Base-by-base conservation (phyloP, 257 asterid species). In the Primulina huaijiensis region DNA sequence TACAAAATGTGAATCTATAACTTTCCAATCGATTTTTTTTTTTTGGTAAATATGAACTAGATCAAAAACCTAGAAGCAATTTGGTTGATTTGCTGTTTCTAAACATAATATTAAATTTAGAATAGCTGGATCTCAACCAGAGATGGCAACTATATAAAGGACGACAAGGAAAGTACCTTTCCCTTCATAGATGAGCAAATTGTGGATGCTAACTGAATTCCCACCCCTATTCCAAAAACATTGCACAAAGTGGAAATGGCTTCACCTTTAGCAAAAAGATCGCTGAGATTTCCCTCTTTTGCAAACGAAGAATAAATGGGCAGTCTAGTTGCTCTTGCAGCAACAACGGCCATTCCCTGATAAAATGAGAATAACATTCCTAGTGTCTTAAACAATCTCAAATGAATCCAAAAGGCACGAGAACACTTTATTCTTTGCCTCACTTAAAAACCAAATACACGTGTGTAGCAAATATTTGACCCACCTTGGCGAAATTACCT, bases 321-420 rank as follows among this genome's bases (percentile, higher is more conserved):
- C 80, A 94, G 80, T 74, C 99, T 88, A 27, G 99, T 94, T 29
- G 97, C 97, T 85, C 99, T 86, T 80, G 99, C 99, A 58, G 99
- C 99, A 79, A 94, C 97, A 75, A 94, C 88, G 55, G 99, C 99
- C 97, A 94, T 86, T 79, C 99, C 97, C 96, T 94, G 84, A 57
- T 64, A 71, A 64, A 72, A 68, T 70, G 68, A 70, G 73, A 79
- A 74, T 68, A 57, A 74, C 52, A n/a, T 35, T 73, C 75, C 70
- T 29, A 50, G 27, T 11, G 35, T 25, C 62, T 65, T 65, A 27
- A 64, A 57, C 65, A 64, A 67, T 30, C 69, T 27, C 63, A 12
- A 20, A 11, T 40, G 40, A 66, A 72, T 25, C 61, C 7, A 8
- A 63, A 71, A 69, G 50, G 64, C 58, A 73, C 25, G 57, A 55